Evolutionary conservation across 345 rosid species (phyloP), one percentile per base, ranked within the genome.

Genomic region (Erodium maritimum): DNA sequence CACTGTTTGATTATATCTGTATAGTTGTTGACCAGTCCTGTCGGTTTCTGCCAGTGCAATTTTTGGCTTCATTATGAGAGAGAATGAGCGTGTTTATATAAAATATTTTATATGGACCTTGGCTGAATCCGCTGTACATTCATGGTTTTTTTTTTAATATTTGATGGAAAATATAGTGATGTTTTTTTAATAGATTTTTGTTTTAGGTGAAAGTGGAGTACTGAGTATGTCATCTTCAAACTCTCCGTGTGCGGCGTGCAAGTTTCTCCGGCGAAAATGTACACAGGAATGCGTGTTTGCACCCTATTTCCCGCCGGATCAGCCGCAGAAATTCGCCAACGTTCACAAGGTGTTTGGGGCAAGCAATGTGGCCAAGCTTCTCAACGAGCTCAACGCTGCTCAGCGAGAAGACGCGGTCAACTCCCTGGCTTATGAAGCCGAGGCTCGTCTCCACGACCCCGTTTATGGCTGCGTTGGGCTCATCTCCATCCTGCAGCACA

Each of bases 381-480:
- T 91, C 54, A 77, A 73, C 29, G 95, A 84, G 56, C 82, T 88
- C 23, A 56, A 69, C 16, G 65, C 78, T 18, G 10, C 60, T 0
- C 78, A 75, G 22, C 78, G 98, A 0, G 87, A 86, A 64, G 96
- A 86, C 1, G 95, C 96, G 0, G 96, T 88, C 12, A 79, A 82
- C 60, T 88, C 96, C 0, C 80, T 91, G n/a, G 80, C 77, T 12
- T 91, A 80, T 2, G 95, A 91, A 52, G 95, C 96, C 0, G 90
- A 91, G 63, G 79, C 84, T 37, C 80, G 96, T 8, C 82, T 82
- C 34, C 87, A 75, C 0, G 96, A 91, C 53, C 98, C 95, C 1
- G 88, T 91, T n/a, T 88, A 91, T 17, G 96, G 97, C 13, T 88
- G 97, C 17, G 88, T 88, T 21, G 90, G 95, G 4, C 67, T 79